These are phyloP conservation scores for Russula earlei DNA, from an alignment of 768 basidiomycete species.

Conservation along the genomic window DNA sequence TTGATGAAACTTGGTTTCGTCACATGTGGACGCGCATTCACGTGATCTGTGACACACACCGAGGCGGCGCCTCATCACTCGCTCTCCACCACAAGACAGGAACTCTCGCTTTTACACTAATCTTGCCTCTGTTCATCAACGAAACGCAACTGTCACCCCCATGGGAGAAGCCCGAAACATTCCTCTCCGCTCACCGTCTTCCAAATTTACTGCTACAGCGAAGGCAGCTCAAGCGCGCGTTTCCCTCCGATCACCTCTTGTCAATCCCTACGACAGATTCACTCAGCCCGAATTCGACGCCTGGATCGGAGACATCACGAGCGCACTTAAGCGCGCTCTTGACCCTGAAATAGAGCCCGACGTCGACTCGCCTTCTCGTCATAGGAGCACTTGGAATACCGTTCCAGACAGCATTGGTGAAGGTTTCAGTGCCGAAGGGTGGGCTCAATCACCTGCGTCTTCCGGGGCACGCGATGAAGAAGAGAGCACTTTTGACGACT, in stretches of 20 bases:
- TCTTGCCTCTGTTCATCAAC: neutral
- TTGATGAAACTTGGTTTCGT: neutral
- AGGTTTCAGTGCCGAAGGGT: constrained; percentile 15
- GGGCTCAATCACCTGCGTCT: constrained; percentile 19
- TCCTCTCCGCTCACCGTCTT: neutral
- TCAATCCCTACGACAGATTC: constrained; percentile 70
- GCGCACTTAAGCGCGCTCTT: constrained; percentile 47
- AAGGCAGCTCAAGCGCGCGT: neutral
- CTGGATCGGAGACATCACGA: constrained; percentile 58
- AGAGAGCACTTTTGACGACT: constrained; percentile 37
- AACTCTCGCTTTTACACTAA: neutral
- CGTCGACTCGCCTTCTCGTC: constrained; percentile 9
- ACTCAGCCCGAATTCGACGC: constrained; percentile 57
- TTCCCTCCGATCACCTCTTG: constrained; percentile 39
- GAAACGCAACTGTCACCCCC: neutral
- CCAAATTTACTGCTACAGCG: constrained; percentile 2
- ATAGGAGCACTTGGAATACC: constrained; percentile 1
- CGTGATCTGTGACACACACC: constrained; percentile 10
- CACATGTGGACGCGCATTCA: constrained; percentile 7
- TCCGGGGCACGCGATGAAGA: constrained; percentile 26
- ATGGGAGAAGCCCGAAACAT: constrained; percentile 8
- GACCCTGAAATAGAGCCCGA: constrained; percentile 32
- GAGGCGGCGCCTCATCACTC: neutral
- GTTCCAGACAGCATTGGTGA: neutral
- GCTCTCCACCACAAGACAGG: too few relatives aligned